Conservation (phyloP, 139 green algal species). For the Coelastrella sp. region DNA sequence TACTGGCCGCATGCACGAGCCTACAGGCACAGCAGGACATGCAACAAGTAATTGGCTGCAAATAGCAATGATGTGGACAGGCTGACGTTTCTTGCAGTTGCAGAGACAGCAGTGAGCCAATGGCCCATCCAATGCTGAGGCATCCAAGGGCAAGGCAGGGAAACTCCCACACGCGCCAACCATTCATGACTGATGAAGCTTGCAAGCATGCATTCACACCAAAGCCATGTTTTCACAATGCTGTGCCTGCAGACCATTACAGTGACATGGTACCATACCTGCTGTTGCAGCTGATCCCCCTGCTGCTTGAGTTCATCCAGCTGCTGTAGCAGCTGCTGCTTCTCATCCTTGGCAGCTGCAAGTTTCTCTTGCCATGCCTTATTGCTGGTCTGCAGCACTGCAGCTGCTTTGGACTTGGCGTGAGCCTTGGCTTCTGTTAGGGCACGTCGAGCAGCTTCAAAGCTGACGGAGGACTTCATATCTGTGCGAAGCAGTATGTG, state of each 20-base stretch:
- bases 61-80: too few relatives aligned
- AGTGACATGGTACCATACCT: not conserved
- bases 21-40: too few relatives aligned
- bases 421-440: slow-evolving; percentile 37
- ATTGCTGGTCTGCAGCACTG: slow-evolving; percentile 24
- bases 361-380: slow-evolving; percentile 27
- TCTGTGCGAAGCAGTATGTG: not conserved
- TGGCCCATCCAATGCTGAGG: too few relatives aligned
- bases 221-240: too few relatives aligned
- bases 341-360: not conserved
- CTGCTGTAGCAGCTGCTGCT: slow-evolving; percentile 12
- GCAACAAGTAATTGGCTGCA: too few relatives aligned
- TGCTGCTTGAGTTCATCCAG: slow-evolving; percentile 21
- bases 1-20: not conserved
- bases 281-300: slow-evolving; percentile 10
- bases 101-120: too few relatives aligned
- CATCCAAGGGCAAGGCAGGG: too few relatives aligned
- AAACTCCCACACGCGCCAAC: too few relatives aligned
- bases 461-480: slow-evolving; percentile 39
- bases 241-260: not conserved
- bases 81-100: too few relatives aligned
- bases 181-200: too few relatives aligned
- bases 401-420: slow-evolving; percentile 43
- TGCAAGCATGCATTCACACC: too few relatives aligned
- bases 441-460: slow-evolving; percentile 34